Conservation (phyloP, 495 filamentous ascomycete species). For the Talaromyces nanjingensis region DNA sequence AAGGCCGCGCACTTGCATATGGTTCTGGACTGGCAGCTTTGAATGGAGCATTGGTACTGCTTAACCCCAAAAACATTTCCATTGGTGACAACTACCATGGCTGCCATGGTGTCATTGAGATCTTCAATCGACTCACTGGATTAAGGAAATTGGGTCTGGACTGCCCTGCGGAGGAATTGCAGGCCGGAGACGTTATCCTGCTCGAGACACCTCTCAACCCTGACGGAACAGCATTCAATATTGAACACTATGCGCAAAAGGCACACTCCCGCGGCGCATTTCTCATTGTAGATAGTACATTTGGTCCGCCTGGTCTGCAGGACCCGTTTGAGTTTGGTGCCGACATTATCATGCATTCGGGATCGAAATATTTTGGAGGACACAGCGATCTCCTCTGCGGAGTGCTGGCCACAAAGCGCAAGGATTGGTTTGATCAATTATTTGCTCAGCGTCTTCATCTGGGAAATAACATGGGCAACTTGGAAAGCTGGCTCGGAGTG, state of each 20-base stretch:
- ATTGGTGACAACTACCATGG: slow-evolving; percentile 88
- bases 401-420: slow-evolving; percentile 56
- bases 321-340: slow-evolving; percentile 77
- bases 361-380: slow-evolving; percentile 93
- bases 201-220: slow-evolving; percentile 93
- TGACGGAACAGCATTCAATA: slow-evolving; percentile 67
- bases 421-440: slow-evolving; percentile 52
- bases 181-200: slow-evolving; percentile 76
- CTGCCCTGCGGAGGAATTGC: slow-evolving; percentile 47
- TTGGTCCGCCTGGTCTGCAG: slow-evolving; percentile 83
- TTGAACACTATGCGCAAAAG: slow-evolving; percentile 58
- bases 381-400: slow-evolving; percentile 89
- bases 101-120: slow-evolving; percentile 71
- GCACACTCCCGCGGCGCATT: slow-evolving; percentile 67
- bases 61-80: slow-evolving; percentile 72
- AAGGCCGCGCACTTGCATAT: slow-evolving; percentile 66
- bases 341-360: slow-evolving; percentile 83
- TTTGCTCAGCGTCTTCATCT: slow-evolving; percentile 59
- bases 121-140: slow-evolving; percentile 65
- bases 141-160: slow-evolving; percentile 61
- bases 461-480: slow-evolving; percentile 81
- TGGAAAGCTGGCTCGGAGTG: slow-evolving; percentile 90
- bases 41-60: slow-evolving; percentile 68
- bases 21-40: slow-evolving; percentile 80
- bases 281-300: slow-evolving; percentile 84